Conservation (phyloP, 2,329 filamentous ascomycete genomes). For the Cladorrhinum sp. region DNA sequence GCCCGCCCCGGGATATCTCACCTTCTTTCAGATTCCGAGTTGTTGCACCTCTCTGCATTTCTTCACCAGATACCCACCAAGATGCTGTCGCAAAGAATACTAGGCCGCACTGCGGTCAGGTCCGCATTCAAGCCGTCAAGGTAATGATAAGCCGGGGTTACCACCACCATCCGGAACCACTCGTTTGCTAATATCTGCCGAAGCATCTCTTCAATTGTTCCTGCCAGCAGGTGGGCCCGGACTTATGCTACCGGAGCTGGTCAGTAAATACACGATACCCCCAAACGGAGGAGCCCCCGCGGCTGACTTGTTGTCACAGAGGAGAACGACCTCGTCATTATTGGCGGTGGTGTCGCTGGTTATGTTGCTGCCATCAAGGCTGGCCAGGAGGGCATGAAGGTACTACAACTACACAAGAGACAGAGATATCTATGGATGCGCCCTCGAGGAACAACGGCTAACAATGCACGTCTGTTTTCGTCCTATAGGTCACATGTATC, state of each 20-base stretch:
- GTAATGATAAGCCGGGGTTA: slow-evolving; percentile 40
- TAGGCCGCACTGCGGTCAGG: slow-evolving; percentile 56
- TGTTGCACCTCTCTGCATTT: slow-evolving; percentile 11
- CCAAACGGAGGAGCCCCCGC: slow-evolving; percentile 42
- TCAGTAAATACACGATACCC: slow-evolving; percentile 36
- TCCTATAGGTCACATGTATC: slow-evolving; percentile 82
- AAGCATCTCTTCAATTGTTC: slow-evolving; percentile 50
- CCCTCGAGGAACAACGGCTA: neutral
- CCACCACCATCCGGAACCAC: slow-evolving; percentile 20
- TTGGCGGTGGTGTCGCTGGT: slow-evolving; percentile 95
- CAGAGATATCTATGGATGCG: neutral
- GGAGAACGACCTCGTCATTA: slow-evolving; percentile 95
- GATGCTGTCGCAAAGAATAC: slow-evolving; percentile 61
- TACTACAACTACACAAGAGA: slow-evolving; percentile 38
- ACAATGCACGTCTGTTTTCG: neutral
- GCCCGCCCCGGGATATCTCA: slow-evolving; percentile 7
- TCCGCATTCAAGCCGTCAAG: slow-evolving; percentile 54
- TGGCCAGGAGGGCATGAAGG: slow-evolving; percentile 94
- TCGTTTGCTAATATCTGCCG: slow-evolving; percentile 24
- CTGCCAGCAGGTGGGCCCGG: slow-evolving; percentile 54
- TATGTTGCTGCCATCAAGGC: slow-evolving; percentile 99
- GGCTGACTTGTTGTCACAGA: slow-evolving; percentile 52
- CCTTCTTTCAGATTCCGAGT: slow-evolving; percentile 13
- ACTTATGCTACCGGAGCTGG: slow-evolving; percentile 58
- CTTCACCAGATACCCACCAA: slow-evolving; percentile 28